phyloP scores from a whole-genome alignment of 768 basidiomycete genomes.

The Collybiopsis confluens region DNA sequence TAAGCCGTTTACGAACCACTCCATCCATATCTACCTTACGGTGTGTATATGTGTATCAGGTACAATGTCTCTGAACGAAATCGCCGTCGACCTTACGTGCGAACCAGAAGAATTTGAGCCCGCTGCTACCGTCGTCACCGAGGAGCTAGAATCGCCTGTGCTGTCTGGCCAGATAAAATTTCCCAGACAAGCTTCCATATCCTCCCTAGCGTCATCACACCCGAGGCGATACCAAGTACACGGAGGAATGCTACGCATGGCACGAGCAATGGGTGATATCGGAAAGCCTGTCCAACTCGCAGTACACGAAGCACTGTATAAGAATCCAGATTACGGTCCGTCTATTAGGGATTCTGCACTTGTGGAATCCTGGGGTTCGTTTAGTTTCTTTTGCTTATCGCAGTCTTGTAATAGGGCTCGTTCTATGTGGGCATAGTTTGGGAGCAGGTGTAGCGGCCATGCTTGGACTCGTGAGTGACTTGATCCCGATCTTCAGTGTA shows the following conservation, averaged over 20 bases:
- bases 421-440: conserved; percentile 79
- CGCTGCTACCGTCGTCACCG: conserved; percentile 30
- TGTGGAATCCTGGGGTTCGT: neutral
- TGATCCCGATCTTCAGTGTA: too few species aligned
- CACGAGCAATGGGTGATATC: conserved; percentile 69
- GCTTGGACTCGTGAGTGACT: conserved; percentile 60
- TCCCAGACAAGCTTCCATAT: conserved; percentile 19
- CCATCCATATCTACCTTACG: neutral
- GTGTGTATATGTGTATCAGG: conserved; percentile 45
- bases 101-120: conserved; percentile 66
- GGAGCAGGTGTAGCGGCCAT: conserved; percentile 80
- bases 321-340: conserved; percentile 72
- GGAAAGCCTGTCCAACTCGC: conserved; percentile 77
- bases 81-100: conserved; percentile 83
- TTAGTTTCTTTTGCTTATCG: neutral
- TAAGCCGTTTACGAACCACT: conserved; percentile 17
- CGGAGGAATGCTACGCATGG: conserved; percentile 77
- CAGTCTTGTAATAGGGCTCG: conserved; percentile 44
- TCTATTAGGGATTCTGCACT: conserved; percentile 12
- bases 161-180: conserved; percentile 36
- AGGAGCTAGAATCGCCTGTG: conserved; percentile 22
- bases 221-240: conserved; percentile 57
- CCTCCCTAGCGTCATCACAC: conserved; percentile 18
- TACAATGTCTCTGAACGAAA: conserved; percentile 84
- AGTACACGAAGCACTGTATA: conserved; percentile 62